A percentile compares a stretch with the other conserved stretches of the same genome.
phyloP scores from a whole-genome alignment of 257 asterid genomes.

The Linaria vulgaris region DNA sequence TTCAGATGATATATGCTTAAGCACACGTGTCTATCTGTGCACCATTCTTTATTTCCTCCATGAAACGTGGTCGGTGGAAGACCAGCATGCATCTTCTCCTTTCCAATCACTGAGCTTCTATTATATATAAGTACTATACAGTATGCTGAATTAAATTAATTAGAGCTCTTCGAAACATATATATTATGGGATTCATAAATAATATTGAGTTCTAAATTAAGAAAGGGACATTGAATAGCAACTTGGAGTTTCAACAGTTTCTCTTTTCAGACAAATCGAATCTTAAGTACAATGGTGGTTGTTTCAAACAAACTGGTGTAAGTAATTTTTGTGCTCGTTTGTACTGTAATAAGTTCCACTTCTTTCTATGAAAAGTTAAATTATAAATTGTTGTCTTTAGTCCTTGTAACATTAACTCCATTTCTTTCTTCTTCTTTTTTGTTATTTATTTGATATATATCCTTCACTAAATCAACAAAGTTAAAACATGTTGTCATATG shows the following conservation, averaged over 20 bases:
- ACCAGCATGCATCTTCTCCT: constrained; percentile 46
- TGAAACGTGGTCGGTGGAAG: constrained; percentile 45
- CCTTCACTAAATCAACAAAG: too few species aligned
- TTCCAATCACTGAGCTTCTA: constrained; percentile 19
- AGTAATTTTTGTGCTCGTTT: background rate
- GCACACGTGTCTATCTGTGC: constrained; percentile 53
- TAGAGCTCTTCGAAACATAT: background rate
- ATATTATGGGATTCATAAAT: too few species aligned
- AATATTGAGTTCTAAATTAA: constrained; percentile 17
- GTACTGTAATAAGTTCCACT: background rate
- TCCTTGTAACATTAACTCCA: too few species aligned
- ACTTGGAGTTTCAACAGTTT: background rate
- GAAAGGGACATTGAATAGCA: background rate
- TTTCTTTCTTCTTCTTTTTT: too few species aligned
- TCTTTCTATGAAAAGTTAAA: background rate
- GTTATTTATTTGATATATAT: too few species aligned
- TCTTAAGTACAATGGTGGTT: too few species aligned
- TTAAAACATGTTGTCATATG: too few species aligned
- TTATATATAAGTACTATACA: constrained; percentile 38
- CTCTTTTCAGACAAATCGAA: background rate
- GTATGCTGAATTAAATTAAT: constrained; percentile 27
- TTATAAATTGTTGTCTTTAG: too few species aligned
- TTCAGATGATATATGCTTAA: background rate
- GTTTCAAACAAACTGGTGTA: constrained; percentile 11
- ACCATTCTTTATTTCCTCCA: constrained; percentile 48